Conservation (phyloP, 2,329 filamentous ascomycete genomes). For the Thielaviopsis punctulata region DNA sequence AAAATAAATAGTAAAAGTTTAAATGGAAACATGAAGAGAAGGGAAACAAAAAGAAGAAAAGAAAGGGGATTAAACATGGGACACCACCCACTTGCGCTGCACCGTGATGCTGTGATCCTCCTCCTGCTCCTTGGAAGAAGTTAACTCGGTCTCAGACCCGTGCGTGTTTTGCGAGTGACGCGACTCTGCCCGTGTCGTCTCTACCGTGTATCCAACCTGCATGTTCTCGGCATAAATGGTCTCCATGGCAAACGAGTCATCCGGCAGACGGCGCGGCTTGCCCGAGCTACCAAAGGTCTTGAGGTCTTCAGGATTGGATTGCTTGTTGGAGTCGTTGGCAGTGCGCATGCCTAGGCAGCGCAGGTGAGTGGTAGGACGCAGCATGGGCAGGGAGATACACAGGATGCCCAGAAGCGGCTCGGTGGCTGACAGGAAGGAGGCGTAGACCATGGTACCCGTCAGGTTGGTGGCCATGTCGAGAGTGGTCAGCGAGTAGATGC, state of each 20-base stretch:
- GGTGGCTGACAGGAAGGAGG: constrained; percentile 15
- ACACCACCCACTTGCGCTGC: constrained; percentile 12
- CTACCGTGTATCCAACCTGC: constrained; percentile 8
- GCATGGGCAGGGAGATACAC: constrained; percentile 15
- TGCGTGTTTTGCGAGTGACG: constrained; percentile 9
- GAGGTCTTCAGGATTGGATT: constrained; percentile 3
- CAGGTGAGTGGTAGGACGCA: constrained; percentile 12
- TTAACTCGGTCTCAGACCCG: constrained; percentile 8
- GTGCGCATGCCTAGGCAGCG: constrained; percentile 6
- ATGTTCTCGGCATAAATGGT: constrained; percentile 11
- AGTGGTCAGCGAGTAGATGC: constrained; percentile 15
- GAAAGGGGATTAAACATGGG: constrained; percentile 1
- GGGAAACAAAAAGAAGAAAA: not conserved
- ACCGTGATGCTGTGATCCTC: constrained; percentile 8
- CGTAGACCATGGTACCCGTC: constrained; percentile 14
- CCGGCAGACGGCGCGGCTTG: constrained; percentile 4
- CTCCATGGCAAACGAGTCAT: constrained; percentile 10
- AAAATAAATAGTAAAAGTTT: not conserved
- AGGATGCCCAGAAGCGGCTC: constrained; percentile 15
- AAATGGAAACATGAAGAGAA: not conserved
- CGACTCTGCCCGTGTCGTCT: constrained; percentile 7
- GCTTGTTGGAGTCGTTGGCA: constrained; percentile 4
- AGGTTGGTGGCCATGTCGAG: constrained; percentile 16
- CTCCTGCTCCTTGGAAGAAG: constrained; percentile 2
- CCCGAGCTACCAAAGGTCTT: constrained; percentile 8